phyloP scores from a whole-genome alignment of 768 basidiomycete genomes.

The Pisolithus marmoratus region DNA sequence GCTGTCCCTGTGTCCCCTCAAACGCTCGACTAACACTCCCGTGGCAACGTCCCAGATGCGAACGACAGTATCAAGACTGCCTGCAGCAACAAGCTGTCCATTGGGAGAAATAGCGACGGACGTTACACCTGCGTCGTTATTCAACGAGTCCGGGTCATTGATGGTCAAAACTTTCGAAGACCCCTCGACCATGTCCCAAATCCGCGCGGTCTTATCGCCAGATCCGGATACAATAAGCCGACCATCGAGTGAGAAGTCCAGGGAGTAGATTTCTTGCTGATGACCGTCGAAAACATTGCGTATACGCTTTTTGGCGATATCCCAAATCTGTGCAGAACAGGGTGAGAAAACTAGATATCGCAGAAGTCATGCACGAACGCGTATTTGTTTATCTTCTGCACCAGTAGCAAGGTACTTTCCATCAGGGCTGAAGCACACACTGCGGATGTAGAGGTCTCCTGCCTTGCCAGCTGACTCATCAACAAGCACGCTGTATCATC shows the following conservation, averaged over 20 bases:
- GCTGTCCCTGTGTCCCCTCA: constrained; percentile 76
- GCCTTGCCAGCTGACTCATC: constrained; percentile 70
- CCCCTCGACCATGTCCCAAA: constrained; percentile 54
- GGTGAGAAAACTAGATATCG: constrained; percentile 3
- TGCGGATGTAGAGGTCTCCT: constrained; percentile 86
- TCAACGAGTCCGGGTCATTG: constrained; percentile 45
- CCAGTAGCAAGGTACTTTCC: constrained; percentile 70
- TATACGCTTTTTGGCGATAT: constrained; percentile 75
- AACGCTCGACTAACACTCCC: constrained; percentile 61
- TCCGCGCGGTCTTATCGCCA: constrained; percentile 65
- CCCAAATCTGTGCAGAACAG: constrained; percentile 70
- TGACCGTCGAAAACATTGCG: constrained; percentile 83
- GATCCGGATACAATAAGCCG: constrained; percentile 85
- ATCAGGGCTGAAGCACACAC: constrained; percentile 74
- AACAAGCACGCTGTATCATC: constrained; percentile 52
- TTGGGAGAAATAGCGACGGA: constrained; percentile 76
- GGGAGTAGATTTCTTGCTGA: constrained; percentile 89
- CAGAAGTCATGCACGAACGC: constrained; percentile 44
- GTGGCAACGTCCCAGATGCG: constrained; percentile 74
- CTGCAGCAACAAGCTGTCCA: constrained; percentile 60
- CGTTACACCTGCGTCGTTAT: constrained; percentile 64
- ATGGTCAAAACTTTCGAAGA: constrained; percentile 32
- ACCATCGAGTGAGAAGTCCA: constrained; percentile 87
- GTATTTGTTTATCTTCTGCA: constrained; percentile 88
- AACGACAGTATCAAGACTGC: constrained; percentile 70